Percentiles rank a stretch among this genome's conserved stretches.
Evolutionary conservation across 306 rosid genomes (phyloP).

Genomic region (Ceratonia siliqua): DNA sequence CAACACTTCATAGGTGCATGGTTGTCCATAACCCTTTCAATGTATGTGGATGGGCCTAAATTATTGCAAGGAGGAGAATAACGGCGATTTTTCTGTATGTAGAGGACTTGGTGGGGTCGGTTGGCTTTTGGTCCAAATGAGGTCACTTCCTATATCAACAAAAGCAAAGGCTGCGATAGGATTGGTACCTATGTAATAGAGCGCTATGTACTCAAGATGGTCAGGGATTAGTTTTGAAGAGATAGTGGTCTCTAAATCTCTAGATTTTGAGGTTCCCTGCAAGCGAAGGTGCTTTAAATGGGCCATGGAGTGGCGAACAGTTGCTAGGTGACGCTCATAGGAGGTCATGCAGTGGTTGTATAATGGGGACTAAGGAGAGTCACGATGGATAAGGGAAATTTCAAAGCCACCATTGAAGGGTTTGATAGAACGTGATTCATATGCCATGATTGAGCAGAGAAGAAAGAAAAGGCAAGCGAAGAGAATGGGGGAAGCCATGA

Average conservation of each 20-base stretch:
- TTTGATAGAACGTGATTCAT: background rate
- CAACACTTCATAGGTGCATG: too few species aligned
- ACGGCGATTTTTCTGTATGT: background rate
- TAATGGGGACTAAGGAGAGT: slow-evolving; percentile 33
- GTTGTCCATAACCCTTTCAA: too few species aligned
- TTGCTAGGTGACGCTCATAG: background rate
- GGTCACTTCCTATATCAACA: background rate
- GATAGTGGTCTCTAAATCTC: too few species aligned
- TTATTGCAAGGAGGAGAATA: too few species aligned
- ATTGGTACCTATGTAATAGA: background rate
- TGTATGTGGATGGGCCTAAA: too few species aligned
- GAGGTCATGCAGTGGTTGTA: slow-evolving; percentile 20
- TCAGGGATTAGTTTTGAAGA: background rate
- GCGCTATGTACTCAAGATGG: background rate
- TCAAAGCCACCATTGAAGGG: slow-evolving; percentile 17
- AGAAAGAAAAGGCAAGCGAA: background rate
- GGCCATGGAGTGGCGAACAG: slow-evolving; percentile 9
- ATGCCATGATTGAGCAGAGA: background rate
- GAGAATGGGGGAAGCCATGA: background rate
- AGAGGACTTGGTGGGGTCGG: background rate
- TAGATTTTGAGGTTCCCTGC: background rate
- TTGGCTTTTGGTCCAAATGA: background rate
- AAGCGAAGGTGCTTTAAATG: background rate
- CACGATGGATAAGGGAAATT: slow-evolving; percentile 20
- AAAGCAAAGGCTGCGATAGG: background rate